A percentile compares a stretch with the other conserved stretches of the same genome.
Evolutionary conservation across 169 alveolate genomes (phyloP).

Genomic region (Neospora caninum): DNA sequence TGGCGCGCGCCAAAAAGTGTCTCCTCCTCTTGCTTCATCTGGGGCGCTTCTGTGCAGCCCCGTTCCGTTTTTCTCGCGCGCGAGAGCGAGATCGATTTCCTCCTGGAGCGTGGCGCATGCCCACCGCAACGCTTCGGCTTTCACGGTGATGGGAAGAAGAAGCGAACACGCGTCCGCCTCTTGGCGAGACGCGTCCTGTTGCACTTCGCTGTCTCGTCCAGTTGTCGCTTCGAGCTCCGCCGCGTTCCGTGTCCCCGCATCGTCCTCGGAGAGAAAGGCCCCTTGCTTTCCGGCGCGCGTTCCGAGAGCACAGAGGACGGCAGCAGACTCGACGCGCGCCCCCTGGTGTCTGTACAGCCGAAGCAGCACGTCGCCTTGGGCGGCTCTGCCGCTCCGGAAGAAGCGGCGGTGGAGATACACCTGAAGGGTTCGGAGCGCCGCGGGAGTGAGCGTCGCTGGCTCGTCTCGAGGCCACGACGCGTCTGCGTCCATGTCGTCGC

Average conservation of each 20-base stretch:
- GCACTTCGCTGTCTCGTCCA: background rate
- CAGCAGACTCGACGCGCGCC: background rate
- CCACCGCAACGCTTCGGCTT: background rate
- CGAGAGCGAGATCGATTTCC: background rate
- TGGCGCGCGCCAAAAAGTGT: background rate
- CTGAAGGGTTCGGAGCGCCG: background rate
- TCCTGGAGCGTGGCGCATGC: background rate
- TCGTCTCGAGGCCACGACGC: background rate
- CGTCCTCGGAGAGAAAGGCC: background rate
- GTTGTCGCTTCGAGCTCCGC: background rate
- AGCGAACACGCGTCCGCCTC: background rate
- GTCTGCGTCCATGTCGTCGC: background rate
- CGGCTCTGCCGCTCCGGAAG: background rate
- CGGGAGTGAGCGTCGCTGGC: background rate
- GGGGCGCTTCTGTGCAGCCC: background rate
- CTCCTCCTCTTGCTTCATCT: slow-evolving; percentile 1
- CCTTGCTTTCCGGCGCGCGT: background rate
- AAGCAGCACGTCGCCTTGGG: slow-evolving; percentile 18
- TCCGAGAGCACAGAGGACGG: background rate
- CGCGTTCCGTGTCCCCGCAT: background rate
- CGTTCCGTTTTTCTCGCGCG: background rate
- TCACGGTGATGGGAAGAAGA: background rate
- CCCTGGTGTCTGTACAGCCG: slow-evolving; percentile 17
- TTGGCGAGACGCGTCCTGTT: background rate
- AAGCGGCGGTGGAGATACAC: slow-evolving; percentile 26